These are phyloP conservation scores for Inga leiocalycina DNA, from an alignment of 306 rosid species.

Conservation along the genomic window DNA sequence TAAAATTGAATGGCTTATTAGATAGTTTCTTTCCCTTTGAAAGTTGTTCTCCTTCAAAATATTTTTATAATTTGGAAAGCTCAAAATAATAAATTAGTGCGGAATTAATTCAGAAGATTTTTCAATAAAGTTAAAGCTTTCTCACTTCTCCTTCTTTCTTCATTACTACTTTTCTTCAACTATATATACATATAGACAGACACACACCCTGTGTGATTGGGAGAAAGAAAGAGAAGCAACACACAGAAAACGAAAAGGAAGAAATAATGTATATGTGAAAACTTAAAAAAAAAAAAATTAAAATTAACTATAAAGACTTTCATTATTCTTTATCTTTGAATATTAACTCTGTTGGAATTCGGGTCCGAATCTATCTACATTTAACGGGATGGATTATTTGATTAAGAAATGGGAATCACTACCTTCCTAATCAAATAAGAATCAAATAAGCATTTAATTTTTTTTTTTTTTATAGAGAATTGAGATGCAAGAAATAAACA, in stretches of 20 bases:
- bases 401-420: too few species aligned
- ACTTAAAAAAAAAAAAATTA: neutral
- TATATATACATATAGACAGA: too few species aligned
- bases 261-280: neutral
- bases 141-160: too few species aligned
- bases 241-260: neutral
- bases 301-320: neutral
- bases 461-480: neutral
- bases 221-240: too few species aligned
- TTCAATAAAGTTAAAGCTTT: too few species aligned
- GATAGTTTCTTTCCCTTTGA: neutral
- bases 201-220: too few species aligned
- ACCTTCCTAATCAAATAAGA: neutral
- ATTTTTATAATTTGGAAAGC: neutral
- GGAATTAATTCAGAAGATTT: too few species aligned
- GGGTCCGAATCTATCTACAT: too few species aligned
- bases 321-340: neutral
- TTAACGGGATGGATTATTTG: too few species aligned
- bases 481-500: neutral
- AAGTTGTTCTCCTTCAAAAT: neutral
- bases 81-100: neutral
- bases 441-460: neutral
- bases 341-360: neutral
- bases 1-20: neutral
- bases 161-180: too few species aligned